Evolutionary conservation across 495 filamentous ascomycete genomes (phyloP), one percentile per base, ranked within the genome.

Genomic region (Collariella sp.): DNA sequence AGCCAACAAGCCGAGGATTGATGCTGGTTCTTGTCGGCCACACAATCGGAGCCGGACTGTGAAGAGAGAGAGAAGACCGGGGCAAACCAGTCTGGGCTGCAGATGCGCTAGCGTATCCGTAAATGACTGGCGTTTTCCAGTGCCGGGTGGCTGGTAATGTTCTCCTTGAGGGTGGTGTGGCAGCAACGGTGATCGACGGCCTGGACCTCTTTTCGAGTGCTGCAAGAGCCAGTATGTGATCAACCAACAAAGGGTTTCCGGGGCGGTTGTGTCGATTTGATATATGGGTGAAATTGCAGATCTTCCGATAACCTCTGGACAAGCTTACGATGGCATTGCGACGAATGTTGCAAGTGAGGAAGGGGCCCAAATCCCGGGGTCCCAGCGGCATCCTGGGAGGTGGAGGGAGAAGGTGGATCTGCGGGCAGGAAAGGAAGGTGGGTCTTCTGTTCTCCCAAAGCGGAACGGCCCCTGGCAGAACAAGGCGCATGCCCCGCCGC

Each of bases 111-210:
- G n/a, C n/a, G n/a, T n/a, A n/a, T n/a, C n/a, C n/a, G n/a, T n/a
- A 43, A 52, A 52, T 52, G 38, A 42, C 38, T 1, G 49, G 19
- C 47, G 39, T 38, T 12, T 22, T 10, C 22, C 3, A 24, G 19
- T 6, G 44, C 49, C 45, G 55, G 7, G 55, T 53, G 55, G 43
- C 50, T 54, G 48, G 50, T 39, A n/a, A n/a, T n/a, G n/a, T n/a
- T n/a, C n/a, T n/a, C n/a, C n/a, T n/a, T n/a, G n/a, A n/a, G n/a
- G n/a, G n/a, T n/a, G n/a, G 55, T 31, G 48, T 47, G 50, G 50
- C 31, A 45, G 33, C 41, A 57, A 52, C 55, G 49, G 47, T 23
- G 55, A 57, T 56, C 54, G 12, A 5, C 22, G 5, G 35, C 15
- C 33, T 23, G 15, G 38, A 40, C 24, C 44, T n/a, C n/a, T n/a